phyloP scores from a whole-genome alignment of 345 rosid species.

The Populus davidiana region DNA sequence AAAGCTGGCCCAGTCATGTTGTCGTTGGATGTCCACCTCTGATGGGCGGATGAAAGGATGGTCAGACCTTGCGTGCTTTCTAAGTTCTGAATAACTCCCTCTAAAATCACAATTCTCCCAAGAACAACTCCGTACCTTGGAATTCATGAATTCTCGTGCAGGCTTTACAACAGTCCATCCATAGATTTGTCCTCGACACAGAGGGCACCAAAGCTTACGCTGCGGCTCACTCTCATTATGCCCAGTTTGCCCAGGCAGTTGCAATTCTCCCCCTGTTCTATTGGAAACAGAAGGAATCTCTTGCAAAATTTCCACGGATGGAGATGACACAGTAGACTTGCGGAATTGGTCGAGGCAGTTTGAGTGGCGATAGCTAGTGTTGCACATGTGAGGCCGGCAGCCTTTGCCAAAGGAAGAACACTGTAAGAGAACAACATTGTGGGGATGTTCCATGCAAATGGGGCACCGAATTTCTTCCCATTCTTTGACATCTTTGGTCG shows the following conservation, averaged over 20 bases:
- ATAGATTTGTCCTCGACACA: conserved; percentile 69
- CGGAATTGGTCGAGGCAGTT: conserved; percentile 58
- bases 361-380: conserved; percentile 65
- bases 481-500: conserved; percentile 36
- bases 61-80: conserved; percentile 79
- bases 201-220: conserved; percentile 62
- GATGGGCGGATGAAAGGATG: conserved; percentile 80
- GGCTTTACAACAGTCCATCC: conserved; percentile 74
- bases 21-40: conserved; percentile 78
- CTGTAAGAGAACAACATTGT: conserved; percentile 57
- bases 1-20: conserved; percentile 78
- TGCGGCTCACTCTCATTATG: conserved; percentile 33
- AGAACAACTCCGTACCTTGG: conserved; percentile 75
- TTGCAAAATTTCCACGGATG: conserved; percentile 23
- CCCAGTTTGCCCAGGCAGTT: neutral
- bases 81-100: conserved; percentile 79
- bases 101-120: conserved; percentile 67
- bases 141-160: conserved; percentile 71
- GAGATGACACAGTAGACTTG: conserved; percentile 27
- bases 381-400: conserved; percentile 69
- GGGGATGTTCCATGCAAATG: conserved; percentile 76
- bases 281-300: conserved; percentile 19
- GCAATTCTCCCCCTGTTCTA: neutral
- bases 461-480: conserved; percentile 72
- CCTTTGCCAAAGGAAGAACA: conserved; percentile 62